Evolutionary conservation across 768 basidiomycete species (phyloP), one percentile per base, ranked within the genome.

Genomic region (Exsudoporus frostii): DNA sequence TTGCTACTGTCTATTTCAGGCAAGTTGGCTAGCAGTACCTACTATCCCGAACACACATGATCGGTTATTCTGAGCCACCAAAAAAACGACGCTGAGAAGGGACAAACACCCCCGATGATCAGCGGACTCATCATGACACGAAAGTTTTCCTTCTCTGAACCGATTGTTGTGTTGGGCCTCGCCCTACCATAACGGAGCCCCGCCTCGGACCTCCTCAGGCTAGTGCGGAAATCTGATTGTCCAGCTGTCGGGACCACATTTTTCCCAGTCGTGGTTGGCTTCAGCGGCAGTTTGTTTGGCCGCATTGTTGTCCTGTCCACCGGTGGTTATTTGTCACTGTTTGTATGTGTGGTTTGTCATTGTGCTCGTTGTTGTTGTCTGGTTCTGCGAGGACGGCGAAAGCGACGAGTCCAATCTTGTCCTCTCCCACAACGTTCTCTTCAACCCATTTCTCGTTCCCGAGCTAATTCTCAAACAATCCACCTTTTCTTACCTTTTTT

Each of bases 401-500:
- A 45, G 49, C 58, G 38, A 50, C 57, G 38, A 45, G 33, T 17
- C 2, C 27, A n/a, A 25, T 39, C 54, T 63, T 61, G 58, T 52
- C 45, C 27, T 52, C 62, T 48, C 45, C 62, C 62, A 64, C 61
- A 48, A 45, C 62, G 9, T 57, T 57, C 58, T n/a, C 62, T 64
- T 33, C 39, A 20, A 30, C 40, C 29, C 15, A 32, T 45, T 42
- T 49, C 48, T 20, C 36, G 2, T 37, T 48, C 37, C 47, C 40
- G 41, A 22, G 33, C 50, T 43, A 45, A 32, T 45, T 33, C 11
- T 14, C 19, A 20, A 38, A 25, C 38, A 45, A 36, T 17, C 29
- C 19, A 20, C 20, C 9, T 29, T 14, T 63, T 47, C 15, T 24
- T 34, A 27, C 45, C 2, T 30, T 25, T 34, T 25, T 45, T 44